Evolutionary conservation across 2,329 filamentous ascomycete species (phyloP).

Genomic region (Ophiosphaerella korrae): DNA sequence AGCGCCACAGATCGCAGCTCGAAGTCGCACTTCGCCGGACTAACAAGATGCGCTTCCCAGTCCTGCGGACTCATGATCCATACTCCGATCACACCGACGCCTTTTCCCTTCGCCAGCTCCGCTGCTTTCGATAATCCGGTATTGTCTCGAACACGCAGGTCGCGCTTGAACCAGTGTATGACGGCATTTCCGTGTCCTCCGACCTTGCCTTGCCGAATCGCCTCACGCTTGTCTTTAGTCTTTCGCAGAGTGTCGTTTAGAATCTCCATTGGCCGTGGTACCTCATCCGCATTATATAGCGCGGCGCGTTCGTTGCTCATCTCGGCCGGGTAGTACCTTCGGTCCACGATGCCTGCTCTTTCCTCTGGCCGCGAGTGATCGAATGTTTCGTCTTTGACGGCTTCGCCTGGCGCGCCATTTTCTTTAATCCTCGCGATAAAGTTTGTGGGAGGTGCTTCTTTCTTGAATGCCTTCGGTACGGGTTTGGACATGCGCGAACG

Average conservation of each 20-base stretch:
- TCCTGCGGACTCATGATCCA: conserved; percentile 85
- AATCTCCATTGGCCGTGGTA: conserved; percentile 74
- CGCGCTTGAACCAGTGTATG: conserved; percentile 90
- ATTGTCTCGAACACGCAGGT: conserved; percentile 77
- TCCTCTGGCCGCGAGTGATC: conserved; percentile 48
- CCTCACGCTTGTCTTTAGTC: conserved; percentile 61
- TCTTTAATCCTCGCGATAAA: conserved; percentile 17
- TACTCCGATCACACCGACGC: conserved; percentile 73
- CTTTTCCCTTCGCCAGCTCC: conserved; percentile 67
- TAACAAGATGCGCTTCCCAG: conserved; percentile 77
- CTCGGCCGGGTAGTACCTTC: conserved; percentile 80
- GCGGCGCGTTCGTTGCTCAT: conserved; percentile 81
- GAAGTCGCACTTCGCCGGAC: conserved; percentile 78
- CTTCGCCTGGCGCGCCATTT: conserved; percentile 23
- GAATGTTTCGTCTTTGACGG: conserved; percentile 23
- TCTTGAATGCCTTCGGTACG: conserved; percentile 29
- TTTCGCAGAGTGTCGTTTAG: conserved; percentile 66
- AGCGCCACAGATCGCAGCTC: conserved; percentile 72
- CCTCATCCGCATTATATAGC: conserved; percentile 71
- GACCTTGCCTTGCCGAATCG: conserved; percentile 44
- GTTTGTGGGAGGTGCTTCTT: conserved; percentile 8
- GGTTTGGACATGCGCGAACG: conserved; percentile 43
- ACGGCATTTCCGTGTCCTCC: conserved; percentile 63
- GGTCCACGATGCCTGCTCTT: conserved; percentile 49
- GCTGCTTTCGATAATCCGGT: conserved; percentile 70